These are phyloP conservation scores for Corniculantispora saksenae DNA, from an alignment of 2,329 filamentous ascomycete species.

Conservation along the genomic window DNA sequence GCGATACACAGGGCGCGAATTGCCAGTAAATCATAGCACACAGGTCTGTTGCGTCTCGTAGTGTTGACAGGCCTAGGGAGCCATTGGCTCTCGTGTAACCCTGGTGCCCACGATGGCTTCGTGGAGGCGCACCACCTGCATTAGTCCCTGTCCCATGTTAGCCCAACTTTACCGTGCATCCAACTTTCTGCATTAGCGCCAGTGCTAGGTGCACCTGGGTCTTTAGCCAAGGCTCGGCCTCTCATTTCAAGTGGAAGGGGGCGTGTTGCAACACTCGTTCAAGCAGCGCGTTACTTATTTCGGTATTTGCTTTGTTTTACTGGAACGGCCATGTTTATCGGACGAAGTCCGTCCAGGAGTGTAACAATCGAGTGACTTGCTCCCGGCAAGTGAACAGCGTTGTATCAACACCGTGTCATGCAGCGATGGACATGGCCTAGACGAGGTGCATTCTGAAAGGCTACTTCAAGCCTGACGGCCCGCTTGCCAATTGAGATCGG, in stretches of 20 bases:
- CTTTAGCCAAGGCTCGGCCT: background rate
- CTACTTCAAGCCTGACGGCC: background rate
- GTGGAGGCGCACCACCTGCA: background rate
- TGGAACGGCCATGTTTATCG: background rate
- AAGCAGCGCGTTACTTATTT: background rate
- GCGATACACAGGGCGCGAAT: background rate
- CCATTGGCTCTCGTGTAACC: background rate
- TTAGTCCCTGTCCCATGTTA: conserved; percentile 3
- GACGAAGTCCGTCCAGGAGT: background rate
- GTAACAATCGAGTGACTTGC: background rate
- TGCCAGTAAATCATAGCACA: background rate
- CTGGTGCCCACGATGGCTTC: conserved; percentile 3
- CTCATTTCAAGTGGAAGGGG: background rate
- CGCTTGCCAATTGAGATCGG: conserved; percentile 8
- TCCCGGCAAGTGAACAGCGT: background rate
- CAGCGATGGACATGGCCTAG: background rate
- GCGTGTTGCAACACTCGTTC: conserved; percentile 1
- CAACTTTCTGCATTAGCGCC: conserved; percentile 3
- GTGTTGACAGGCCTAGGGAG: background rate
- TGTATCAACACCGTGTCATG: background rate
- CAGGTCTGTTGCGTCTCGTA: background rate
- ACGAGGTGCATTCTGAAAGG: background rate
- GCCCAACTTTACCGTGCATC: background rate
- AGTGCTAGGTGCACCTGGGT: background rate
- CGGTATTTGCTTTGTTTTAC: background rate